These are phyloP conservation scores for Naganishia vaughanmartiniae DNA, from an alignment of 768 basidiomycete genomes.

Conservation along the genomic window DNA sequence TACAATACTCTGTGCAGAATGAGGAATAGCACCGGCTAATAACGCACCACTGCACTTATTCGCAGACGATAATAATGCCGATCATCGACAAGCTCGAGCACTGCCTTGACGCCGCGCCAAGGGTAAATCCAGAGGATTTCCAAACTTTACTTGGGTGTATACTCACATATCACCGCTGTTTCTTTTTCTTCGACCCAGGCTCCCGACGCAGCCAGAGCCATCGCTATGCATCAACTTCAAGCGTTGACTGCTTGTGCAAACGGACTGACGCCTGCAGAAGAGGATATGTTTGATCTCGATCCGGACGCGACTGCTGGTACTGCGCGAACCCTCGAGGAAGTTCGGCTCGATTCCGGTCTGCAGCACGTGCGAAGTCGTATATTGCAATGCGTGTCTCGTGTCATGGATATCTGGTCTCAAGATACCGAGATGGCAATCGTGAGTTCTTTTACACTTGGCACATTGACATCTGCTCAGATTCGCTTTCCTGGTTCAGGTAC, in stretches of 20 bases:
- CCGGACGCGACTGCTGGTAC: conserved; percentile 56
- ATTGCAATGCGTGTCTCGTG: conserved; percentile 60
- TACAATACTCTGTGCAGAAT: not conserved
- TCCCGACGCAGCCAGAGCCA: conserved; percentile 67
- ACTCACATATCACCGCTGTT: not conserved
- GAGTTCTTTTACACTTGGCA: conserved; percentile 48
- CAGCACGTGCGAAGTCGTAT: conserved; percentile 63
- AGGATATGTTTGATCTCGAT: conserved; percentile 64
- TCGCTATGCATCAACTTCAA: conserved; percentile 71
- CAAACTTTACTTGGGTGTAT: not conserved
- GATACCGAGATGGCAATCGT: conserved; percentile 77
- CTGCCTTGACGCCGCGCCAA: conserved; percentile 23
- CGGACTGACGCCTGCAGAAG: conserved; percentile 75
- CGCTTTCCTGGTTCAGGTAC: conserved; percentile 56
- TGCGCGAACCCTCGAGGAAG: conserved; percentile 59
- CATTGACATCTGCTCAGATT: not conserved
- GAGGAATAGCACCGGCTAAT: too few species aligned
- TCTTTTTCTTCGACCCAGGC: conserved; percentile 23
- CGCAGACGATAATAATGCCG: conserved; percentile 70
- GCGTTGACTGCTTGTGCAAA: conserved; percentile 80
- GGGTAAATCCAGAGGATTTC: conserved; percentile 9
- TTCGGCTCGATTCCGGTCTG: conserved; percentile 62
- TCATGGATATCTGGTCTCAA: conserved; percentile 72
- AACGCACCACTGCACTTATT: not conserved
- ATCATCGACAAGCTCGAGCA: conserved; percentile 67